A percentile compares a stretch with the other conserved stretches of the same genome.
Conservation (phyloP, 2,329 filamentous ascomycete species). For the Neurospora sp. region DNA sequence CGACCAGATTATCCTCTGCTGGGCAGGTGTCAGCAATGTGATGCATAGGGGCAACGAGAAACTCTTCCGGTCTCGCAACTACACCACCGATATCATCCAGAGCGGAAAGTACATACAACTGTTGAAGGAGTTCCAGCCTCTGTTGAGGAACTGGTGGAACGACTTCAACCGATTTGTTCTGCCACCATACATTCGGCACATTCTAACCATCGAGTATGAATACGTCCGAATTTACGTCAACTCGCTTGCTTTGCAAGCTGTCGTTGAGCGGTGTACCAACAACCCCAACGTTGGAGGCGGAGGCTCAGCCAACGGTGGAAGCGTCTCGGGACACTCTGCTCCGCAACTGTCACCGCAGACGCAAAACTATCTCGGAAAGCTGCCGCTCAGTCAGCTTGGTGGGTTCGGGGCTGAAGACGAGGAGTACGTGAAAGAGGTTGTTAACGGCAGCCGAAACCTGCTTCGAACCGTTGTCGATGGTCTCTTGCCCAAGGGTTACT, state of each 20-base stretch:
- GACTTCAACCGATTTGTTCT: constrained; percentile 72
- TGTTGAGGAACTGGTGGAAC: constrained; percentile 67
- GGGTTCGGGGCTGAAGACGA: constrained; percentile 58
- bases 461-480: constrained; percentile 68
- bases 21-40: constrained; percentile 84
- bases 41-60: constrained; percentile 87
- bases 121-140: constrained; percentile 70
- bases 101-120: constrained; percentile 74
- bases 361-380: constrained; percentile 53
- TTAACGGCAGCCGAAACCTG: constrained; percentile 68
- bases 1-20: constrained; percentile 71
- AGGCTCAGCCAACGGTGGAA: constrained; percentile 23
- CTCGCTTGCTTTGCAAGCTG: constrained; percentile 84
- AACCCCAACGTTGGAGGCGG: constrained; percentile 44
- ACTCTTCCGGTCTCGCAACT: constrained; percentile 76
- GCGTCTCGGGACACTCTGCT: constrained; percentile 18
- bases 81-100: constrained; percentile 82
- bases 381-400: constrained; percentile 53
- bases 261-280: constrained; percentile 83
- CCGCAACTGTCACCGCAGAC: constrained; percentile 50
- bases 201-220: constrained; percentile 89
- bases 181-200: constrained; percentile 57
- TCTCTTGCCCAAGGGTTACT: constrained; percentile 61
- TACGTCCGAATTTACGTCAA: constrained; percentile 94
- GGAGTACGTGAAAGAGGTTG: constrained; percentile 65